A percentile compares a stretch with the other conserved stretches of the same genome.
phyloP scores from a whole-genome alignment of 2,329 filamentous ascomycete species.

The Pseudocercospora fijiensis region DNA sequence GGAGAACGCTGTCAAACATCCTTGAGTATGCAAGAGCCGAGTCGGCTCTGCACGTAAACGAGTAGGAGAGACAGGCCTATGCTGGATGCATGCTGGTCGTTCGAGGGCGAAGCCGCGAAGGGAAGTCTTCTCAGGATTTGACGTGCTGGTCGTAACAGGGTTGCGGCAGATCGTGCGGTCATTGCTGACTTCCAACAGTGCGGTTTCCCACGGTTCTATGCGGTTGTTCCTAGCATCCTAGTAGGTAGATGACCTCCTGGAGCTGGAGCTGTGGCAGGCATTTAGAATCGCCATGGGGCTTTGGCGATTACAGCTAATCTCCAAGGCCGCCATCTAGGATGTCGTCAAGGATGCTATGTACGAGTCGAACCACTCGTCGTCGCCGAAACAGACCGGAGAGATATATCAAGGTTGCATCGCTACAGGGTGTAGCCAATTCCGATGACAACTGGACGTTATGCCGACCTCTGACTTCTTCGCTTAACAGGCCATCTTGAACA shows the following conservation, averaged over 20 bases:
- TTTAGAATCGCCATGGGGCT: background rate
- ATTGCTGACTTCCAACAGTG: slow-evolving; percentile 1
- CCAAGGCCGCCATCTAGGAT: background rate
- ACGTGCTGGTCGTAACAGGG: background rate
- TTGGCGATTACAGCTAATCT: background rate
- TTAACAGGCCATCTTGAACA: too few species aligned
- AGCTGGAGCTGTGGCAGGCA: background rate
- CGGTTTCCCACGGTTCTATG: background rate
- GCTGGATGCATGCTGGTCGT: background rate
- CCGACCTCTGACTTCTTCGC: too few species aligned
- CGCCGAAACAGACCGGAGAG: background rate
- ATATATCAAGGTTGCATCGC: background rate
- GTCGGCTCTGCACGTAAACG: slow-evolving; percentile 7
- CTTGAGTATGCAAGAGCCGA: background rate
- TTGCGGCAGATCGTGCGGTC: background rate
- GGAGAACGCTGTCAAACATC: background rate
- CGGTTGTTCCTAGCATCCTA: slow-evolving; percentile 1
- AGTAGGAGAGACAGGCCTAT: background rate
- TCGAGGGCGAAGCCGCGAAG: background rate
- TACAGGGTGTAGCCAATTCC: too few species aligned
- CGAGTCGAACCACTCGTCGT: slow-evolving; percentile 2
- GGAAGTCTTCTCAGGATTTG: background rate
- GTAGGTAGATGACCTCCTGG: background rate
- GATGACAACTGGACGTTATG: too few species aligned
- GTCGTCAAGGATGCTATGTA: slow-evolving; percentile 1